Percentiles rank a stretch among this genome's conserved stretches.
These are phyloP conservation scores for Colletotrichum spaethianum DNA, from an alignment of 2,329 filamentous ascomycete species.

Conservation along the genomic window DNA sequence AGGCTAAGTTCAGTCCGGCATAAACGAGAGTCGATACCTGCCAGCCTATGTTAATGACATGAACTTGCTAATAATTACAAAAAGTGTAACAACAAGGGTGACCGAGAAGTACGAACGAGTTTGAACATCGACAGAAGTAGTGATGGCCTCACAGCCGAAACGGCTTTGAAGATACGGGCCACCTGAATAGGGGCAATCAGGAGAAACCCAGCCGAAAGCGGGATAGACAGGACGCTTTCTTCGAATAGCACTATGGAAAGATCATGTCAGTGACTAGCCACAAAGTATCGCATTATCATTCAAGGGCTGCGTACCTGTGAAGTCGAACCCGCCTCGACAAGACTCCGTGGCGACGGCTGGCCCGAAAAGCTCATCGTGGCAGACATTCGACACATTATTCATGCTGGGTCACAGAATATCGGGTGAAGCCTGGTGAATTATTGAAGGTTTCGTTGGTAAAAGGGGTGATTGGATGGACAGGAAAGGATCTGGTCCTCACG, in stretches of 20 bases:
- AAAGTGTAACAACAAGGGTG: slow-evolving; percentile 10
- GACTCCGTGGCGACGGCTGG: slow-evolving; percentile 21
- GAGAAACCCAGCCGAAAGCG: slow-evolving; percentile 20
- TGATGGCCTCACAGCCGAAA: slow-evolving; percentile 23
- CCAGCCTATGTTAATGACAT: slow-evolving; percentile 24
- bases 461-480: slow-evolving; percentile 9
- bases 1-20: slow-evolving; percentile 21
- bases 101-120: slow-evolving; percentile 17
- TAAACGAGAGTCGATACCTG: slow-evolving; percentile 18
- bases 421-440: slow-evolving; percentile 11
- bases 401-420: slow-evolving; percentile 17
- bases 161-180: slow-evolving; percentile 21
- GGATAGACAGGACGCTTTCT: slow-evolving; percentile 24
- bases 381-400: slow-evolving; percentile 29
- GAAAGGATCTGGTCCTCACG: slow-evolving; percentile 13
- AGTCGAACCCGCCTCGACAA: slow-evolving; percentile 23
- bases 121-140: slow-evolving; percentile 25
- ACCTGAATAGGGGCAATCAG: slow-evolving; percentile 22
- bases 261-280: slow-evolving; percentile 22
- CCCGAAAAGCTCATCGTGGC: slow-evolving; percentile 27
- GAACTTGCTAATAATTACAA: slow-evolving; percentile 13
- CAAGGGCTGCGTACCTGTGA: slow-evolving; percentile 23
- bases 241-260: slow-evolving; percentile 18
- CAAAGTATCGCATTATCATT: slow-evolving; percentile 11
- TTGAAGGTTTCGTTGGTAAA: slow-evolving; percentile 5